Base-by-base conservation (phyloP, 495 filamentous ascomycete species). In the Barbatosphaeria neglecta region DNA sequence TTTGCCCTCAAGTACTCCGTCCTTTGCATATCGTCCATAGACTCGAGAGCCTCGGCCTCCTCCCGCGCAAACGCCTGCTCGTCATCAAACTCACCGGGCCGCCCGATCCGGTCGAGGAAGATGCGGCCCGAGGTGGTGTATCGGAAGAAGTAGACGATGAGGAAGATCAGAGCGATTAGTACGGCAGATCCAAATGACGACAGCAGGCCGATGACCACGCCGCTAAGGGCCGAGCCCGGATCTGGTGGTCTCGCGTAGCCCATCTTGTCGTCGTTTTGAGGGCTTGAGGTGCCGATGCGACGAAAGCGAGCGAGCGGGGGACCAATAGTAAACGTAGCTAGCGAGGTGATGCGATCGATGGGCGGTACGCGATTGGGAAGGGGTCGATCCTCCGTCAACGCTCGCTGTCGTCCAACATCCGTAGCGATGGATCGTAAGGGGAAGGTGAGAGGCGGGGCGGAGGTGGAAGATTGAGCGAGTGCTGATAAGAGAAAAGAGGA, bases 1-100 rank as follows among this genome's bases (percentile, higher is more conserved):
- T 98, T 98, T 15, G 92, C 92, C 66, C 93, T 76, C 35, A 93
- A 59, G 65, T 97, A 98, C 61, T 97, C 93, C 25, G 80, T 80
- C 64, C 85, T 75, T 58, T 87, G 80, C 54, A 96, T 67, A 52
- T 98, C 92, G 67, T 96, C 92, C 93, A 97, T 97, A 45, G 74
- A 73, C 68, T 95, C 93, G 60, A 98, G 64, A 46, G 93, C 92
- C 63, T 93, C 88, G 22, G 86, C 88, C 77, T 98, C 92, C 65
- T 97, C 92, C 51, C 84, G 79, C 50, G 77, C 74, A 64, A 90
- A 93, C 22, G 85, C 83, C 63, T 96, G 89, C 63, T 97, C 92
- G 69, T 98, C 92, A 65, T 98, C 92, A 69, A 84, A 98, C 66
- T 96, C 92, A 50, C 92, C 92, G 1, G 92, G 90, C 46, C 93